Conservation (phyloP, 2,329 filamentous ascomycete genomes). For the Colletotrichum limetticola region DNA sequence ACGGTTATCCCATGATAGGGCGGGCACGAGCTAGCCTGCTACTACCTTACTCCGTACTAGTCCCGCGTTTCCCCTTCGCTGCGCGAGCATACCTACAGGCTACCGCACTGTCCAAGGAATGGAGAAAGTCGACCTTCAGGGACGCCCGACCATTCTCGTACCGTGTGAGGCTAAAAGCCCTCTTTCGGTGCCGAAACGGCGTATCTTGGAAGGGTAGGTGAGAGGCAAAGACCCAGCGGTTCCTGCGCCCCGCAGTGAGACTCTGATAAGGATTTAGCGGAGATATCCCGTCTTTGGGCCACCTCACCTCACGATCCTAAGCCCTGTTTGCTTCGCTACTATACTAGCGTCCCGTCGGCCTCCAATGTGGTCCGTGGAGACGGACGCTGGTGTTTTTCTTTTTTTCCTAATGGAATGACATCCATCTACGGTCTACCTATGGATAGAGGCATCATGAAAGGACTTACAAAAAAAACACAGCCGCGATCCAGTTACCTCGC, state of each 20-base stretch:
- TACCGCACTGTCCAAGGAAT: not conserved
- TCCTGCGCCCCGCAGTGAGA: not conserved
- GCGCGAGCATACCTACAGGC: not conserved
- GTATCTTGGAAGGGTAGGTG: not conserved
- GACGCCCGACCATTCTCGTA: not conserved
- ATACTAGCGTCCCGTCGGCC: not conserved
- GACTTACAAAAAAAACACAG: not conserved
- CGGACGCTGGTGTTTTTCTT: too few relatives aligned
- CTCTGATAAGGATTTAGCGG: constrained; percentile 29
- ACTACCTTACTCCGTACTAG: not conserved
- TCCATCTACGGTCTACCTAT: not conserved
- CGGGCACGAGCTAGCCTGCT: not conserved
- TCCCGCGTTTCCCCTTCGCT: not conserved
- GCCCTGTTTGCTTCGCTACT: not conserved
- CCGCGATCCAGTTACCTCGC: constrained; percentile 23
- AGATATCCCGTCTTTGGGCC: constrained; percentile 1
- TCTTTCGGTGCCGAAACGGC: constrained; percentile 27
- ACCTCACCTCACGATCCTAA: not conserved
- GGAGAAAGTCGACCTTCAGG: not conserved
- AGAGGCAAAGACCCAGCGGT: not conserved
- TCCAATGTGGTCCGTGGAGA: not conserved
- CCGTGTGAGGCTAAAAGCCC: not conserved
- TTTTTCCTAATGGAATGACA: not conserved
- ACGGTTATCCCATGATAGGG: constrained; percentile 17
- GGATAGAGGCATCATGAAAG: not conserved